phyloP scores from a whole-genome alignment of 2,329 filamentous ascomycete genomes.

The Shiraia sp. region DNA sequence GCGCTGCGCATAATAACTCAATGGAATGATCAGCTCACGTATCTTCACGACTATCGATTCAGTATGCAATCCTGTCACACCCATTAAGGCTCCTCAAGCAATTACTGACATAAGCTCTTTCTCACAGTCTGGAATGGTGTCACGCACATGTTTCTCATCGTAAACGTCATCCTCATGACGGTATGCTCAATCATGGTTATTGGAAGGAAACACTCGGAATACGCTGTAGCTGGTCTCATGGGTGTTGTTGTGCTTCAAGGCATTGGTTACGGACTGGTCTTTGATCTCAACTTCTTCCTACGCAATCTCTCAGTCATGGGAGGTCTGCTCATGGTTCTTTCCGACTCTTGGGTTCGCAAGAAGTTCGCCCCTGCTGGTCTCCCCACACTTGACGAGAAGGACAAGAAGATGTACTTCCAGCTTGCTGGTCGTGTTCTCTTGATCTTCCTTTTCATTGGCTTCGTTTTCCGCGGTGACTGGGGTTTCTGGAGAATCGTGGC shows the following conservation, averaged over 20 bases:
- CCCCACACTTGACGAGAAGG: slow-evolving; percentile 95
- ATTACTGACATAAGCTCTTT: slow-evolving; percentile 24
- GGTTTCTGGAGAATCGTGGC: slow-evolving; percentile 84
- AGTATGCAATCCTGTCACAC: slow-evolving; percentile 61
- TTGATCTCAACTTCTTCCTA: slow-evolving; percentile 99
- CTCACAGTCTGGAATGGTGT: slow-evolving; percentile 78
- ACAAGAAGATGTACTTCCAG: slow-evolving; percentile 99
- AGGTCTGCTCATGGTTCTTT: slow-evolving; percentile 95
- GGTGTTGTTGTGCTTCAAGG: slow-evolving; percentile 91
- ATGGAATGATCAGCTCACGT: slow-evolving; percentile 93
- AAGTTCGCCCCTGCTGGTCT: slow-evolving; percentile 94
- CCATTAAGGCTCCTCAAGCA: slow-evolving; percentile 1
- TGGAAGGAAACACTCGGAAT: slow-evolving; percentile 87
- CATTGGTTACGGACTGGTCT: slow-evolving; percentile 95
- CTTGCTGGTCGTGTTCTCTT: slow-evolving; percentile 91
- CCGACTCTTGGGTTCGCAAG: slow-evolving; percentile 97
- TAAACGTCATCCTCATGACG: slow-evolving; percentile 88
- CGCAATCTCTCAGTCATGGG: slow-evolving; percentile 98
- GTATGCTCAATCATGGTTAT: slow-evolving; percentile 85
- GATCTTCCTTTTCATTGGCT: slow-evolving; percentile 97
- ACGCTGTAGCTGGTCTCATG: slow-evolving; percentile 87
- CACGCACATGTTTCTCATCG: slow-evolving; percentile 88
- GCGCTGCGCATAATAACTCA: slow-evolving; percentile 94
- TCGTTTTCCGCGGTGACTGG: slow-evolving; percentile 95
- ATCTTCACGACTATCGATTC: slow-evolving; percentile 87